Base-by-base conservation (phyloP, 257 asterid species). In the Fraxinus quadrangulata region DNA sequence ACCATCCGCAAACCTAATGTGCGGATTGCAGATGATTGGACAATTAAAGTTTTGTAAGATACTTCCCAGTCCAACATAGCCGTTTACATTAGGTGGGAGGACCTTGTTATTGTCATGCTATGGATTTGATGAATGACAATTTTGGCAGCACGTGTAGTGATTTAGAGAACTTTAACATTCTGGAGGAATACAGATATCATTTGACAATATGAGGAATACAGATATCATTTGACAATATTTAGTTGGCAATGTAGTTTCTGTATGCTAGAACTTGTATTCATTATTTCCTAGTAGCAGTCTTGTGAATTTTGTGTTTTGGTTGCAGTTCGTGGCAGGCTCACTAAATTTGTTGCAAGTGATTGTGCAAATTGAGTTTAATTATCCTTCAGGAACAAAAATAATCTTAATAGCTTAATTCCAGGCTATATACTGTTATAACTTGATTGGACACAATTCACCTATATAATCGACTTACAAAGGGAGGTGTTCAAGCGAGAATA, bases 1-100 rank as follows among this genome's bases (percentile, higher is more conserved):
- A 94, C 98, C 61, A 87, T 94, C 66, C 96, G 97, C 80, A 94
- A 94, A 86, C 98, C 98, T 30, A 83, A 87, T 39, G 88, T 92
- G 75, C 82, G 84, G 56, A 85, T 92, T 49, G 79, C 85, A 26
- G 94, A 88, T 23, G 91, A 90, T 75, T 94, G 98, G 98, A 81
- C 86, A 9, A 94, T 94, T 77, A 78, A 84, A 79, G 75, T 94
- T 82, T 84, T 87, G 90, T 92, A 77, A 87, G 84, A 75, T 26
- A 73, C 77, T 76, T 81, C 67, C 23, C 77, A 59, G 77, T 73
- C n/a, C 75, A 3, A 42, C 3, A 59, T 75, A 31, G 54, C 23
- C 76, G 40, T 34, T 63, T 73, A 73, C 82, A 17, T 56, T 30
- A 75, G 82, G 63, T 47, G 54, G 65, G 34, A 49, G 68, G 72